Evolutionary conservation across 2,329 filamentous ascomycete species (phyloP).

Genomic region (Phaeosphaeriaceae sp.): DNA sequence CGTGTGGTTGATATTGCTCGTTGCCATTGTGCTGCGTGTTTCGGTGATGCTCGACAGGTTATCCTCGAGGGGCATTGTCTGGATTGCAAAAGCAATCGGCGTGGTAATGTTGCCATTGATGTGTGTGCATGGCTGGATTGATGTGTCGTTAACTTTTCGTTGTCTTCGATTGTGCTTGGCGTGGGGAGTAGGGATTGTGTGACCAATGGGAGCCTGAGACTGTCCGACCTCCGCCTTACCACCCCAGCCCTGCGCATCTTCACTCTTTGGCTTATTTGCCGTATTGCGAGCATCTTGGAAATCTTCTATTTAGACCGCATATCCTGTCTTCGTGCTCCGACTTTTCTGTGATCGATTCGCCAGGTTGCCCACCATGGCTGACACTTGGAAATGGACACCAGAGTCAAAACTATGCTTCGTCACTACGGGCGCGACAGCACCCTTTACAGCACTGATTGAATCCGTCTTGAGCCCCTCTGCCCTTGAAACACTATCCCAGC

Average conservation of each 20-base stretch:
- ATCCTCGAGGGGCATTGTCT: conserved; percentile 36
- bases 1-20: conserved; percentile 41
- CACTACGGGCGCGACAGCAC: conserved; percentile 89
- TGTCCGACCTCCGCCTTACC: conserved; percentile 30
- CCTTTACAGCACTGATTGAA: conserved; percentile 74
- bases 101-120: conserved; percentile 47
- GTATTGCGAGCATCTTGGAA: background rate
- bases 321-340: too few relatives aligned
- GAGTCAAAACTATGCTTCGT: conserved; percentile 71
- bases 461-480: conserved; percentile 69
- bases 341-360: background rate
- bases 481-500: conserved; percentile 63
- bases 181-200: conserved; percentile 25
- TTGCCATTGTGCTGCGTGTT: conserved; percentile 37
- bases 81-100: conserved; percentile 40
- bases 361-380: conserved; percentile 15
- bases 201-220: conserved; percentile 23
- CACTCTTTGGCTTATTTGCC: background rate
- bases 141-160: conserved; percentile 42
- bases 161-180: conserved; percentile 31
- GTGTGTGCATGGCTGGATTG: conserved; percentile 12
- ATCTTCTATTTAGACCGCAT: background rate
- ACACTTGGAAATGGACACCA: conserved; percentile 27
- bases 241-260: background rate
- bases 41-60: conserved; percentile 20